phyloP scores from a whole-genome alignment of 2,329 filamentous ascomycete genomes.

The Sphaerulina populicola region DNA sequence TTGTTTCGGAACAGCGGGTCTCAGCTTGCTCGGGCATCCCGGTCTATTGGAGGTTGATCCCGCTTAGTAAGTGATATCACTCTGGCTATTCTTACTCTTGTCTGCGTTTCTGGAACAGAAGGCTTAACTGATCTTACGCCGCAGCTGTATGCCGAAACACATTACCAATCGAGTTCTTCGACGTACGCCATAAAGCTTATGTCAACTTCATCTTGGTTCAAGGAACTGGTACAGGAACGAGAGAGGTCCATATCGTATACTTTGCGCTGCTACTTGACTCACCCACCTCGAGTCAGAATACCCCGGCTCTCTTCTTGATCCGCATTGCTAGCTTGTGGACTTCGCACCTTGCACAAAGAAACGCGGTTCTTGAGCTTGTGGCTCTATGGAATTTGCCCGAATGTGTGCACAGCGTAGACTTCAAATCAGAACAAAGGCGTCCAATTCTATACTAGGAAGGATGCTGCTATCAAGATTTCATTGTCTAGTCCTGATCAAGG shows the following conservation, averaged over 20 bases:
- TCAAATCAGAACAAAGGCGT: neutral
- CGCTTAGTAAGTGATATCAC: conserved; percentile 56
- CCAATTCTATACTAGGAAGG: neutral
- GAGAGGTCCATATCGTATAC: neutral
- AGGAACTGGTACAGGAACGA: neutral
- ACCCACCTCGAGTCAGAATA: neutral
- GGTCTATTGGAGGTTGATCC: conserved; percentile 76
- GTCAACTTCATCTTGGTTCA: neutral
- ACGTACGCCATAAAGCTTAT: conserved; percentile 19
- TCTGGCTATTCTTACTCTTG: conserved; percentile 7
- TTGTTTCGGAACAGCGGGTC: conserved; percentile 74
- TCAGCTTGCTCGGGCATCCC: conserved; percentile 73
- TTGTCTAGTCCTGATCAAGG: neutral
- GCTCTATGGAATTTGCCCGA: neutral
- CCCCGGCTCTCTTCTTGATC: neutral
- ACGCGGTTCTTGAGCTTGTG: neutral
- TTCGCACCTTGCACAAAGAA: neutral
- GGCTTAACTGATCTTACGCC: conserved; percentile 6
- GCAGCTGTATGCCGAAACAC: conserved; percentile 49
- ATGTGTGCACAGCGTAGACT: neutral
- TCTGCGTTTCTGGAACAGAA: conserved; percentile 1
- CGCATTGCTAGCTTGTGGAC: neutral
- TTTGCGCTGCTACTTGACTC: neutral
- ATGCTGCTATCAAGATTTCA: neutral
- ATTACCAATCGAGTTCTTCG: conserved; percentile 54